Percentiles rank a stretch among this genome's conserved stretches.
phyloP scores from a whole-genome alignment of 768 basidiomycete genomes.

The Pisolithus albus region DNA sequence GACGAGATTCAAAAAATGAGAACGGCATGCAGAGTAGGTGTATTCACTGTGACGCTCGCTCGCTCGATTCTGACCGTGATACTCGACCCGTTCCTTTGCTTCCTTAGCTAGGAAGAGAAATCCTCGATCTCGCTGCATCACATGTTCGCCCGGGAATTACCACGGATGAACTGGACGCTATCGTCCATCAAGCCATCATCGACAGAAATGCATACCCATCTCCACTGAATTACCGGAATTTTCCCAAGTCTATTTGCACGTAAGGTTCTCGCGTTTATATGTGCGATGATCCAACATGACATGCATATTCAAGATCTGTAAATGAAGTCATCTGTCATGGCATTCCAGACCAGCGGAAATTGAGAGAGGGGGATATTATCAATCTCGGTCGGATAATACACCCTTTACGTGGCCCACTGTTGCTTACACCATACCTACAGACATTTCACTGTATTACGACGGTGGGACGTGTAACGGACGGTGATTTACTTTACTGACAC shows the following conservation, averaged over 20 bases:
- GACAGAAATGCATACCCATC: slow-evolving; percentile 92
- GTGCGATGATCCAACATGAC: slow-evolving; percentile 2
- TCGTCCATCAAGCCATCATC: slow-evolving; percentile 88
- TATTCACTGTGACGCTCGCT: background rate
- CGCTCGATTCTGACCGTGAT: background rate
- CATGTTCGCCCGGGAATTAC: slow-evolving; percentile 87
- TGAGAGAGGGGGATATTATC: slow-evolving; percentile 91
- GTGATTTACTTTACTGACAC: background rate
- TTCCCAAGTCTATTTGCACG: slow-evolving; percentile 97
- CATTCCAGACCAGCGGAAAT: slow-evolving; percentile 79
- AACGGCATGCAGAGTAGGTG: slow-evolving; percentile 71
- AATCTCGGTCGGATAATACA: slow-evolving; percentile 64
- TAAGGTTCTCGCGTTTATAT: slow-evolving; percentile 35
- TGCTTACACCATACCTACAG: slow-evolving; percentile 33
- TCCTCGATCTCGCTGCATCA: slow-evolving; percentile 88
- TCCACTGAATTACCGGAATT: slow-evolving; percentile 84
- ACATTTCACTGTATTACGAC: slow-evolving; percentile 73
- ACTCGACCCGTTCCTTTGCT: background rate
- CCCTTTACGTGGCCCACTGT: slow-evolving; percentile 5
- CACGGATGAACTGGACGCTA: slow-evolving; percentile 89
- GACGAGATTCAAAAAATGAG: slow-evolving; percentile 91
- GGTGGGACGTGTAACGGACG: slow-evolving; percentile 36
- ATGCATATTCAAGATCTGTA: slow-evolving; percentile 51
- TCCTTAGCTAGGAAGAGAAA: slow-evolving; percentile 74
- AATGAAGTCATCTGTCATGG: slow-evolving; percentile 99